Base-by-base conservation (phyloP, 441 rosid genomes). In the Lepidium campestre region DNA sequence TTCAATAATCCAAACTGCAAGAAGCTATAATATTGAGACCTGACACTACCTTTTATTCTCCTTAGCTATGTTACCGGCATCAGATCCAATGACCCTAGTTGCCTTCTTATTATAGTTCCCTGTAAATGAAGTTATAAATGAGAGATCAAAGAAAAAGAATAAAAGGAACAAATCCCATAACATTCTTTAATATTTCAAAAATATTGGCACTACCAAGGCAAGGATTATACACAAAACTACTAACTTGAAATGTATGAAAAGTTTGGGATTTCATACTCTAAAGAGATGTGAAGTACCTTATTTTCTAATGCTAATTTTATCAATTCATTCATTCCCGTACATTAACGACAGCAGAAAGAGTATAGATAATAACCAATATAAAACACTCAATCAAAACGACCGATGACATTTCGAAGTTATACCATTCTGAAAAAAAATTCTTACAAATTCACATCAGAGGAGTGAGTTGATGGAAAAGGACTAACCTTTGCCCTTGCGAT, bases 401-500 rank as follows among this genome's bases (percentile, higher is more conserved):
- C 45, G 3, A 1, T 12, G 10, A 40, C 29, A 59, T 35, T 23
- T 46, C 0, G 7, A 37, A 53, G 57, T n/a, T 19, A 45, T 46
- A 67, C 23, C 40, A 36, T 19, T 35, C 7, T 31, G 42, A 40
- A 27, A 1, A 65, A 50, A 48, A 18, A 18, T 0, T 14, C 25
- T 29, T 18, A 31, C 11, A 35, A 40, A 39, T 50, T 18, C 55
- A 54, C 36, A 23, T 37, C 40, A 42, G 53, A 25, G 13, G 49
- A 11, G n/a, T 52, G 19, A 52, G 52, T 23, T 2, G 27, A 45
- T 42, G 68, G 57, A 49, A 36, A 64, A 40, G n/a, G 54, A 62
- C 80, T 36, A 65, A 90, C 96, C 96, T 85, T 82, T 81, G 40
- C 79, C 85, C 55, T 12, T 74, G 48, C 58, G 70, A 72, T 60